Conservation (phyloP, 352 stramenopile genomes). For the Pythium dissotocum region DNA sequence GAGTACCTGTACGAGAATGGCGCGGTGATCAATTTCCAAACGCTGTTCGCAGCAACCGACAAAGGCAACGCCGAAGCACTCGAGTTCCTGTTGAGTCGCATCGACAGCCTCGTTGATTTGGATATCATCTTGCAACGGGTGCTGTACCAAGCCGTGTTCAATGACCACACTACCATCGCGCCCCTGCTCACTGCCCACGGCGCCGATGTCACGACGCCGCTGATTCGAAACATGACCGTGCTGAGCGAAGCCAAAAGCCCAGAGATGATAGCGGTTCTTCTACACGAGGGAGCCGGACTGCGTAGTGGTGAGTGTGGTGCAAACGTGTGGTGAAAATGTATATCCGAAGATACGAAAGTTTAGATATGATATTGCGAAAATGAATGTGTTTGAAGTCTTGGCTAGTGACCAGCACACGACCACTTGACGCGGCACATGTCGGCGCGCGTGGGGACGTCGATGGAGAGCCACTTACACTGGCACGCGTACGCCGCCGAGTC, state of each 20-base stretch:
- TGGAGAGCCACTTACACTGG: slow-evolving; percentile 81
- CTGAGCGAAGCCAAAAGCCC: not conserved
- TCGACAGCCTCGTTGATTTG: not conserved
- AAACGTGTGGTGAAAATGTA: too few relatives aligned
- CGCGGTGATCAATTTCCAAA: not conserved
- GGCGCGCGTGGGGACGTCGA: slow-evolving; percentile 47
- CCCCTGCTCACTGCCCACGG: not conserved
- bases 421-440: slow-evolving; percentile 67
- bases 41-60: not conserved
- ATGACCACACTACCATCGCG: not conserved
- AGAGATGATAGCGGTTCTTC: not conserved
- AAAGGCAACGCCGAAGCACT: not conserved
- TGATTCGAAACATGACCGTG: not conserved
- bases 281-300: not conserved
- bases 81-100: not conserved
- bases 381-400: too few relatives aligned
- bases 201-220: not conserved
- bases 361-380: too few relatives aligned
- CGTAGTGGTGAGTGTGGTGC: not conserved
- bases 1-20: not conserved
- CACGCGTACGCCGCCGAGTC: slow-evolving; percentile 71
- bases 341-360: too few relatives aligned
- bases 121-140: not conserved
- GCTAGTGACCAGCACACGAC: slow-evolving; percentile 64
- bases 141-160: not conserved